A percentile compares a stretch with the other conserved stretches of the same genome.
Conservation (phyloP, 352 stramenopile species). For the Pythium plurisporium region DNA sequence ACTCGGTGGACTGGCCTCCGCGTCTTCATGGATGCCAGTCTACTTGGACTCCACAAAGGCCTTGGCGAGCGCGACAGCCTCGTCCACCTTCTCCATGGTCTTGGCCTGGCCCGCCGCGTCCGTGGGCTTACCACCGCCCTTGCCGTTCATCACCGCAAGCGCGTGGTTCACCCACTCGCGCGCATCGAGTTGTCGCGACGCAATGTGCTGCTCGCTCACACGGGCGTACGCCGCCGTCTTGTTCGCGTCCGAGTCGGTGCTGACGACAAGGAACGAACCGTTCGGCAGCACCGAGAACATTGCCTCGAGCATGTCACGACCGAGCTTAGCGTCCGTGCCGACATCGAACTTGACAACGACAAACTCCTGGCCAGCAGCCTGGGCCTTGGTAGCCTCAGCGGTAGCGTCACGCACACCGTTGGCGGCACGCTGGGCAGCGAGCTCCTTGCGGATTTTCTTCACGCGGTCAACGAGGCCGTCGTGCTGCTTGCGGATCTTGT, state of each 20-base stretch:
- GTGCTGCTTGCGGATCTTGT: slow-evolving; percentile 72
- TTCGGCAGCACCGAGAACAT: slow-evolving; percentile 74
- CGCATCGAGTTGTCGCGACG: slow-evolving; percentile 74
- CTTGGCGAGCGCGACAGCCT: slow-evolving; percentile 66
- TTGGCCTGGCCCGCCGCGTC: slow-evolving; percentile 81
- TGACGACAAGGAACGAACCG: slow-evolving; percentile 92
- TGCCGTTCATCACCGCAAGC: slow-evolving; percentile 90
- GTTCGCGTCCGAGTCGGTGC: slow-evolving; percentile 86
- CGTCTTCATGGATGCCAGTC: neutral
- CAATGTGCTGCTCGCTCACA: slow-evolving; percentile 80
- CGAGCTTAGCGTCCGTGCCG: slow-evolving; percentile 92
- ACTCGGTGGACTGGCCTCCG: too few species aligned
- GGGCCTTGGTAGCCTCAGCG: slow-evolving; percentile 48
- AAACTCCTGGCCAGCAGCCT: slow-evolving; percentile 56
- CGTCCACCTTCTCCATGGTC: slow-evolving; percentile 62
- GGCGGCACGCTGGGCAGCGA: slow-evolving; percentile 54
- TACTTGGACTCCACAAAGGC: slow-evolving; percentile 41
- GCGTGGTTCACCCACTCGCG: slow-evolving; percentile 93
- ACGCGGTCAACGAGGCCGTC: slow-evolving; percentile 68
- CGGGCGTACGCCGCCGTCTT: slow-evolving; percentile 93
- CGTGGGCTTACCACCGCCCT: slow-evolving; percentile 92
- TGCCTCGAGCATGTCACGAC: slow-evolving; percentile 92
- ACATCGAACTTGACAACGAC: slow-evolving; percentile 92
- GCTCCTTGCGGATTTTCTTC: slow-evolving; percentile 81
- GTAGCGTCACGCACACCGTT: slow-evolving; percentile 65